A percentile compares a stretch with the other conserved stretches of the same genome.
Evolutionary conservation across 2,329 filamentous ascomycete genomes (phyloP).

Genomic region (Grosmannia serpens): DNA sequence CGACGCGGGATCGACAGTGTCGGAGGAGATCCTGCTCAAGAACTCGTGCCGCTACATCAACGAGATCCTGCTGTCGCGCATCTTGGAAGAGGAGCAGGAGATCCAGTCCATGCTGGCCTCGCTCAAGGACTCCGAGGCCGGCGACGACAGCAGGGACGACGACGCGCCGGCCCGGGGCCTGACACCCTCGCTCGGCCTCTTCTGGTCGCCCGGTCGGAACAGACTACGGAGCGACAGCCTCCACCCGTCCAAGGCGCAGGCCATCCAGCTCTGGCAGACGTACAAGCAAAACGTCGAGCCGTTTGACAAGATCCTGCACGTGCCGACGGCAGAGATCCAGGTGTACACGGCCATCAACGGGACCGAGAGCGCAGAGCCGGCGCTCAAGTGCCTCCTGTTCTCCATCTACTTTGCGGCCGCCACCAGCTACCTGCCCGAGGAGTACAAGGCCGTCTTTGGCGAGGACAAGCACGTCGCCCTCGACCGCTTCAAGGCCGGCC

Average conservation of each 20-base stretch:
- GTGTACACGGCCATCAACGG: conserved; percentile 13
- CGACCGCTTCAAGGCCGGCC: conserved; percentile 9
- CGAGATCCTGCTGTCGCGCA: conserved; percentile 14
- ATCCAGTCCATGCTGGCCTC: conserved; percentile 10
- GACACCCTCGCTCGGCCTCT: conserved; percentile 5
- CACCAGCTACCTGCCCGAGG: conserved; percentile 10
- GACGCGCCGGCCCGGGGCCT: background rate
- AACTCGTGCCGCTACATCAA: conserved; percentile 15
- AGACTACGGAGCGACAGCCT: background rate
- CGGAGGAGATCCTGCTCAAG: conserved; percentile 10
- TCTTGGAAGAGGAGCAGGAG: conserved; percentile 15
- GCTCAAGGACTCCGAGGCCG: conserved; percentile 2
- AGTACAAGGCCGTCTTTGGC: conserved; percentile 9
- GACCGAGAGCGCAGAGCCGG: background rate
- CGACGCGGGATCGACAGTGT: background rate
- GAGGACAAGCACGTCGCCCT: conserved; percentile 8
- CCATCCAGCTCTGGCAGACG: conserved; percentile 12
- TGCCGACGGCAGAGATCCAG: conserved; percentile 11
- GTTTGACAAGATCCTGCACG: conserved; percentile 13
- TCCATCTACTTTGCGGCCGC: conserved; percentile 11
- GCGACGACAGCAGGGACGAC: background rate
- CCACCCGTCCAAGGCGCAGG: conserved; percentile 9
- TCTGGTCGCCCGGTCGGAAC: conserved; percentile 4
- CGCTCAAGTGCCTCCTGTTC: conserved; percentile 12
- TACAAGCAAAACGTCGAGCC: conserved; percentile 12